Evolutionary conservation across 2,329 filamentous ascomycete genomes (phyloP).

Genomic region (Neofusicoccum parvum): DNA sequence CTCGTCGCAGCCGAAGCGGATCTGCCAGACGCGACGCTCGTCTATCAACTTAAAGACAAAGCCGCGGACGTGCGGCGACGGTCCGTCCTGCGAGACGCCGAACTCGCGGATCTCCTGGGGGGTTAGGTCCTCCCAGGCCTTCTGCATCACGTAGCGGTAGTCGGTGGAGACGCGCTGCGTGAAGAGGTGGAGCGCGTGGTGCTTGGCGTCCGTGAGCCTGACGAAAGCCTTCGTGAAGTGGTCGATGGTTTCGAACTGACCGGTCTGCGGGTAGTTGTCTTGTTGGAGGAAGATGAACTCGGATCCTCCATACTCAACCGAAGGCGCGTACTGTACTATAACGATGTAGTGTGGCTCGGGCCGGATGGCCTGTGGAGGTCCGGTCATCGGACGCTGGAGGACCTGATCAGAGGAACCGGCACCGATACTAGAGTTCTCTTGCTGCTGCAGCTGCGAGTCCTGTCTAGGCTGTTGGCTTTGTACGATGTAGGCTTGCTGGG

Average conservation of each 20-base stretch:
- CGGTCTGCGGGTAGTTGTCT: neutral
- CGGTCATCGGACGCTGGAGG: no score
- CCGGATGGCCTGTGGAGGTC: no score
- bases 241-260: neutral
- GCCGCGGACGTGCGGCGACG: neutral
- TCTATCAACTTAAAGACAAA: neutral
- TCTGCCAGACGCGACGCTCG: neutral
- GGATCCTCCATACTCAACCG: neutral
- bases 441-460: no score
- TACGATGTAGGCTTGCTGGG: no score
- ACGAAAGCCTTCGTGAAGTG: neutral
- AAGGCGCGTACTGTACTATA: neutral
- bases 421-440: no score
- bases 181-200: neutral
- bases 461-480: no score
- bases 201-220: neutral
- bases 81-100: neutral
- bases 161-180: neutral
- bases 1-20: conserved; percentile 8
- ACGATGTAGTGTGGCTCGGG: neutral
- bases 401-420: no score
- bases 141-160: conserved; percentile 4
- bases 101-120: neutral
- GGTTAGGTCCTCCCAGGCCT: neutral
- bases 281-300: neutral